Base-by-base conservation (phyloP, 2,329 filamentous ascomycete genomes). In the Tolypocladium inflatum region DNA sequence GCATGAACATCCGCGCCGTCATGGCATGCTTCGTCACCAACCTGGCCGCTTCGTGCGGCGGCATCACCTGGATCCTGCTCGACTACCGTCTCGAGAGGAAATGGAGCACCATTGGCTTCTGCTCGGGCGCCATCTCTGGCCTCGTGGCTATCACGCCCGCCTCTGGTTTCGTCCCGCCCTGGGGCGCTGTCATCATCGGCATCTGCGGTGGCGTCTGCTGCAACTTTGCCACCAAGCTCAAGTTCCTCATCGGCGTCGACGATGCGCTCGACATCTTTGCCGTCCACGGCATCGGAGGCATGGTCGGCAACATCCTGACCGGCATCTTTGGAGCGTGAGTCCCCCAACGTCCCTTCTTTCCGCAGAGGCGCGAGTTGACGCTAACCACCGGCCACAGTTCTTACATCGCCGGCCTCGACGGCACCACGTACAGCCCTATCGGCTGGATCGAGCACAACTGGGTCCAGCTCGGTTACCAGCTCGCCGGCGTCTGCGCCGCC, bases 91-190 rank as follows among this genome's bases (percentile, higher is more conserved):
- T 96, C n/a, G 91, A 96, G 77, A 84, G 81, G 70, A 96, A 96
- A 76, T 97, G 91, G 90, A 93, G 89, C 62, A 91, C 93, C 75
- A 89, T 96, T 66, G 91, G 91, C 52, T 92, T 92, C 88, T 94
- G 91, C 79, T 94, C 90, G 43, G 92, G 92, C 61, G 87, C 86
- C 64, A 92, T 97, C 69, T 88, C 89, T 35, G 90, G 90, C 56
- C 84, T 96, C 26, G 91, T 96, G 41, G 90, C 90, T 63, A 94
- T 94, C 57, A 94, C 91, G 10, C 89, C 90, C 7, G 88, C 87
- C 3, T 88, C 91, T 17, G 90, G 91, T 67, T 93, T 86, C 75
- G 85, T 96, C 1, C 89, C 90, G 5, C 80, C 81, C 38, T 84
- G 83, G 77, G 78, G 77, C 1, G 76, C 82, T 9, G 75, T 86